Percentiles rank a stretch among this genome's conserved stretches.
Conservation (phyloP, 1,284 basidiomycete species). For the Lignosus rhinocerotis region DNA sequence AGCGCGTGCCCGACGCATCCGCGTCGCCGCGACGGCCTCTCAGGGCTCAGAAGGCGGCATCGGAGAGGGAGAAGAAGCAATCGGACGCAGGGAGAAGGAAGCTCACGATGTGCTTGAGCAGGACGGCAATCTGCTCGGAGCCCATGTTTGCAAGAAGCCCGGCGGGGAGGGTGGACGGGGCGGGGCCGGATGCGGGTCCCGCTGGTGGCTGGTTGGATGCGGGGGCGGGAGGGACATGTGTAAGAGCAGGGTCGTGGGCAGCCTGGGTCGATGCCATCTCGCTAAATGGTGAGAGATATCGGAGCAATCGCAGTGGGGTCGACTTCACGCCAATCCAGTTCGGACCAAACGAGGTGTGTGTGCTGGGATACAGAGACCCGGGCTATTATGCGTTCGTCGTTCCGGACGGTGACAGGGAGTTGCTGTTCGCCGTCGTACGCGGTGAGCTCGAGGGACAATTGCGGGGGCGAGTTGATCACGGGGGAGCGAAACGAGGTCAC, state of each 20-base stretch:
- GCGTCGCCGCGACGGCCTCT: conserved; percentile 11
- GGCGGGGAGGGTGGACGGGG: conserved; percentile 9
- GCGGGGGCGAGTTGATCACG: conserved; percentile 36
- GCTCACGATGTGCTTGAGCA: conserved; percentile 45
- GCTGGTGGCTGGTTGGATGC: conserved; percentile 12
- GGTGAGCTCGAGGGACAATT: conserved; percentile 25
- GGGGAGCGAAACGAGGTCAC: conserved; percentile 38
- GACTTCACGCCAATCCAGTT: not conserved
- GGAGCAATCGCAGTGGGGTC: not conserved
- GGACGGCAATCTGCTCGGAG: conserved; percentile 50
- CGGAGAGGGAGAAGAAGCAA: conserved; percentile 7
- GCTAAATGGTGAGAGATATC: conserved; percentile 5
- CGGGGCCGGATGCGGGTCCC: conserved; percentile 2
- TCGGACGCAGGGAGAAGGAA: not conserved
- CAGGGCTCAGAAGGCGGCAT: not conserved
- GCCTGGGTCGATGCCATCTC: conserved; percentile 33
- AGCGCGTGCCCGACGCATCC: conserved; percentile 22
- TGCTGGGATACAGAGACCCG: not conserved
- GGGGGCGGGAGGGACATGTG: conserved; percentile 18
- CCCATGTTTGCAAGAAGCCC: conserved; percentile 35
- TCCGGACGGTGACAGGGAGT: conserved; percentile 9
- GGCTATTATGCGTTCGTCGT: conserved; percentile 3
- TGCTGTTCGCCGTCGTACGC: conserved; percentile 23
- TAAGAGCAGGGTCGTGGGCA: conserved; percentile 30
- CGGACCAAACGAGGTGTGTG: conserved; percentile 1